Conservation (phyloP, 1,284 basidiomycete species). For the Cutaneotrichosporon spelunceum region DNA sequence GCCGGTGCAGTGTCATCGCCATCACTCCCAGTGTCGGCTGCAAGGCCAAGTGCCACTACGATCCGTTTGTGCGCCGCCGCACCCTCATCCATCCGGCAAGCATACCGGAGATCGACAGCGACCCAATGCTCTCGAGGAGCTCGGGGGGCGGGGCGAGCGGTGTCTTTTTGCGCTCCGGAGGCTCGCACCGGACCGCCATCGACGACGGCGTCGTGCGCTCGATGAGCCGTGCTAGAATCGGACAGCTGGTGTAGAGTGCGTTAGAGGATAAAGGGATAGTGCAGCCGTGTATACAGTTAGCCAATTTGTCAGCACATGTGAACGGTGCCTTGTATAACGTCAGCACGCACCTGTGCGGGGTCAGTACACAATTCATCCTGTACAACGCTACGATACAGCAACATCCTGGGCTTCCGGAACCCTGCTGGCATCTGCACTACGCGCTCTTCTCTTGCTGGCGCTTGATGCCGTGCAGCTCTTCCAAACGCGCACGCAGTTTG, state of each 20-base stretch:
- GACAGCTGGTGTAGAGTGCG: neutral
- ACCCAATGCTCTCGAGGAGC: neutral
- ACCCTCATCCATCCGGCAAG: neutral
- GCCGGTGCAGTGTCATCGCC: neutral
- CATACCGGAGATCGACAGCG: neutral
- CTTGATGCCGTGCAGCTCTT: conserved; percentile 61
- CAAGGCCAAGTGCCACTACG: conserved; percentile 8
- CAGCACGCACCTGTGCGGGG: neutral
- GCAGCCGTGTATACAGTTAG: neutral
- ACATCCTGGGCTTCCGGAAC: neutral
- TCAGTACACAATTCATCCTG: conserved; percentile 3
- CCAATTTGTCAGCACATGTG: neutral
- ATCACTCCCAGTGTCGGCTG: neutral
- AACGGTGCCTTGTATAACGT: neutral
- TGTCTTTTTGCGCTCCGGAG: neutral
- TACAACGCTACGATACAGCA: neutral
- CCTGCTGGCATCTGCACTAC: neutral
- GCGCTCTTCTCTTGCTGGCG: conserved; percentile 17
- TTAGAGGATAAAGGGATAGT: neutral
- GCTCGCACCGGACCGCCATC: neutral
- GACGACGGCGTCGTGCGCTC: neutral
- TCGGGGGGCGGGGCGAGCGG: neutral
- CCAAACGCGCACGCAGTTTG: conserved; percentile 72
- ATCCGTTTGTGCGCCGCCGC: conserved; percentile 5
- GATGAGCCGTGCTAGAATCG: neutral